Percentiles rank a stretch among this genome's conserved stretches.
These are phyloP conservation scores for Venturia carpophila DNA, from an alignment of 2,329 filamentous ascomycete genomes.

Conservation along the genomic window DNA sequence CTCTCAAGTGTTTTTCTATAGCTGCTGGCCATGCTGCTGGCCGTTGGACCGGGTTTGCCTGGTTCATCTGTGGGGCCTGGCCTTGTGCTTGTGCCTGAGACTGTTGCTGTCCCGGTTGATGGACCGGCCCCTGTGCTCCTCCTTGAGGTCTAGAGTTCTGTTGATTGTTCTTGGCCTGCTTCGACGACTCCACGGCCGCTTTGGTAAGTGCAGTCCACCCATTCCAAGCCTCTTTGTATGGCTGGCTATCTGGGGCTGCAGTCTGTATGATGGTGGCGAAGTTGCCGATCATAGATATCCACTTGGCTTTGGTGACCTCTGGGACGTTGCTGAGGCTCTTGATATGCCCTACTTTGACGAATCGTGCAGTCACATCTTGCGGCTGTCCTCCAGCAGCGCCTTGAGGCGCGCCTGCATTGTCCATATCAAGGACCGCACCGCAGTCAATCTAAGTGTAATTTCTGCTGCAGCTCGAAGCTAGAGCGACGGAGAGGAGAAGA, in stretches of 20 bases:
- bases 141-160: not conserved
- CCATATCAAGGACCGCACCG: not conserved
- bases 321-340: not conserved
- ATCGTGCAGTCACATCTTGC: slow-evolving; percentile 2
- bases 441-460: not conserved
- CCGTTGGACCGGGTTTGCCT: slow-evolving; percentile 28
- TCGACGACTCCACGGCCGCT: not conserved
- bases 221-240: slow-evolving; percentile 5
- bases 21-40: slow-evolving; percentile 21
- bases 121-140: not conserved
- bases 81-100: slow-evolving; percentile 24
- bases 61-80: slow-evolving; percentile 20
- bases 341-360: slow-evolving; percentile 4
- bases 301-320: slow-evolving; percentile 5
- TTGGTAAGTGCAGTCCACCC: slow-evolving; percentile 1
- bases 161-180: not conserved
- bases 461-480: not conserved
- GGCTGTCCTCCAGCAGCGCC: slow-evolving; percentile 5
- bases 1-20: slow-evolving; percentile 32
- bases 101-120: slow-evolving; percentile 9
- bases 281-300: slow-evolving; percentile 4
- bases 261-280: not conserved
- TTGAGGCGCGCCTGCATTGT: not conserved
- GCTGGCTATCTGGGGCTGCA: not conserved
- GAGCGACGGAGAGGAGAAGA: not conserved